Evolutionary conservation across 495 filamentous ascomycete genomes (phyloP), one percentile per base, ranked within the genome.

Genomic region (Hapsidospora chrysogenum): DNA sequence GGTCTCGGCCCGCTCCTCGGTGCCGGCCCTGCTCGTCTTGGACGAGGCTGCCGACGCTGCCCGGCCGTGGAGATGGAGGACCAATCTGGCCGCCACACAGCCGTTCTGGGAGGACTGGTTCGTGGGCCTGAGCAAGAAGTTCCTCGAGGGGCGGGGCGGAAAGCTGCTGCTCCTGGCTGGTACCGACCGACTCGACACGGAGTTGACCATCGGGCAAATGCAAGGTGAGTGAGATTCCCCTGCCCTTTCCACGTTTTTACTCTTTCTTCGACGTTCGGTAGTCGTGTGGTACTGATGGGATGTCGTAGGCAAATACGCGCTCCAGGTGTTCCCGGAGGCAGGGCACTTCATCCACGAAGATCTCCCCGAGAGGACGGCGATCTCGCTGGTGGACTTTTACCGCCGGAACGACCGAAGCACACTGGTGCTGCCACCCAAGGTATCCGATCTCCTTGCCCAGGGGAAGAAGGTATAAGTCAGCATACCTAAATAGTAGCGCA

Each of bases 271-370:
- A 4, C 13, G 1, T 15, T 29, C 6, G 4, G 5, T 2, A 3
- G 1, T 9, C 10, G 17, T 17, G 23, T 7, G 14, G 26, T 9
- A 45, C 34, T 32, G 18, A 35, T 36, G 17, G 17, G n/a, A 5
- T 15, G 21, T 33, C 25, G 38, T 44, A 83, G 85, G 85, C 0
- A 95, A 95, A 63, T 99, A 95, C 50, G 85, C 93, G 37, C 63
- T 99, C 13, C 78, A 92, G 35, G 86, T 99, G 13, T 76, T 96
- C 40, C 92, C 92, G 0, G 82, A 93, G 54, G 85, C 86, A 4
- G 89, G 89, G 0, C 89, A 96, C 53, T 97, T 95, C 45, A 70
- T 99, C 32, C 92, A 96, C 40, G 89, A 99, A 54, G 89, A 99
- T 53, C 68, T 84, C 36, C 85, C 92, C 1, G 76, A 78, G 41